Evolutionary conservation across 163 green algal genomes (phyloP), one percentile per base, ranked within the genome.

Genomic region (Chlamydomonas reinhardtii): DNA sequence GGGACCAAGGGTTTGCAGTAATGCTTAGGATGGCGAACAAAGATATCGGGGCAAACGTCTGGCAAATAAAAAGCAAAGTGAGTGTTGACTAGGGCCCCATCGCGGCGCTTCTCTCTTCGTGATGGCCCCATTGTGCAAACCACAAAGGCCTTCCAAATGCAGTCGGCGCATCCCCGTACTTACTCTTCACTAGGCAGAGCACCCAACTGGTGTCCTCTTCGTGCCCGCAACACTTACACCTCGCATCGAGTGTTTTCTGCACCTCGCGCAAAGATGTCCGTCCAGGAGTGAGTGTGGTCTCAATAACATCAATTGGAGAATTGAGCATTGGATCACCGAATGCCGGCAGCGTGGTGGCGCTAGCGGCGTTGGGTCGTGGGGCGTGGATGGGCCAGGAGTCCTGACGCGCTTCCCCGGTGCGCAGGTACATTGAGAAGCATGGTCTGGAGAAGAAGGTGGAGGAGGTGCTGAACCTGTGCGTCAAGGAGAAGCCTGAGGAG

Each of bases 391-490:
- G n/a, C 35, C 29, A 11, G 24, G 48, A 59, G 48, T 64, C 29
- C 20, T 62, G 43, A 35, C 62, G 6, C 24, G 27, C 75, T 20
- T 5, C 61, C 11, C 25, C 34, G 17, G 54, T 92, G 39, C 96
- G 97, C 91, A 94, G 97, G 73, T 99, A 99, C 91, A 94, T 99
- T 52, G 96, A 98, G 76, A 95, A 96, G 85, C 95, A 98, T 76
- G 85, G 92, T 73, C 92, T 89, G 82, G 92, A 96, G 90, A 96
- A 97, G 88, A 94, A 94, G 68, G 94, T 99, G 3, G 97, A 99
- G 94, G 93, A 98, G 59, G 95, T 95, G 20, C 95, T 99, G 82
- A 99, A 99, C 86, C 90, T 91, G 3, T 94, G 92, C 66, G 97
- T 99, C 32, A 98, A 98, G 91, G 89, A 90, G 72, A 98, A 98